Evolutionary conservation across 2,329 filamentous ascomycete species (phyloP), one percentile per base, ranked within the genome.

Genomic region (Plectosphaerella cucumerina): DNA sequence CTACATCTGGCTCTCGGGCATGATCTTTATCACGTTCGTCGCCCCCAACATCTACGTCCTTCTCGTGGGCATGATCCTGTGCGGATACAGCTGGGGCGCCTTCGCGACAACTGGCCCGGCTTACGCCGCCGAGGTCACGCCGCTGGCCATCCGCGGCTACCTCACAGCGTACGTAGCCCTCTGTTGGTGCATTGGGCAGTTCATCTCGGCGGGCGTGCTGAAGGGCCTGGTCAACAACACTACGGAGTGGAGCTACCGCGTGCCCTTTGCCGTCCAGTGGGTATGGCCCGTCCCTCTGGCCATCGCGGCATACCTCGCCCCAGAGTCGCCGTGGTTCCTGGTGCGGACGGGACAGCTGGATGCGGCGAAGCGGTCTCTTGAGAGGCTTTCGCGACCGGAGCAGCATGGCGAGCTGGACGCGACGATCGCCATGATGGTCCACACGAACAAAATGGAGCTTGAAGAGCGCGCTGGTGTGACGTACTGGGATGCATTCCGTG

Each of bases 21-120:
- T 74, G 54, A 70, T 78, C 57, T 78, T 77, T 56, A 65, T 79
- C 51, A 65, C 68, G 26, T 75, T 79, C 64, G 78, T 78, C 48
- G 72, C 76, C 0, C 68, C 68, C 8, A 72, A 65, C 18, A 65
- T 74, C 8, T 60, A 69, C 22, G 64, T 72, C 14, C 61, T 77
- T 23, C 61, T 78, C 3, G 65, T 72, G 5, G 75, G 73, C 5
- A 66, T 76, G 49, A 64, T 79, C 52, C 60, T 80, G 12, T 77
- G 73, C 60, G 68, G 66, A 44, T 59, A 75, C 4, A 65, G 70
- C 11, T 75, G 70, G 69, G 73, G 73, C 17, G 47, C 75, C 15
- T 76, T 76, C 50, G 69, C 71, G n/a, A 75, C 70, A 3, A 68
- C 67, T 0, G 68, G 65, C 5, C 71, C 73, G 0, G 61, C 73